These are phyloP conservation scores for Pestalotiopsis sp. DNA, from an alignment of 2,329 filamentous ascomycete species.

Conservation along the genomic window DNA sequence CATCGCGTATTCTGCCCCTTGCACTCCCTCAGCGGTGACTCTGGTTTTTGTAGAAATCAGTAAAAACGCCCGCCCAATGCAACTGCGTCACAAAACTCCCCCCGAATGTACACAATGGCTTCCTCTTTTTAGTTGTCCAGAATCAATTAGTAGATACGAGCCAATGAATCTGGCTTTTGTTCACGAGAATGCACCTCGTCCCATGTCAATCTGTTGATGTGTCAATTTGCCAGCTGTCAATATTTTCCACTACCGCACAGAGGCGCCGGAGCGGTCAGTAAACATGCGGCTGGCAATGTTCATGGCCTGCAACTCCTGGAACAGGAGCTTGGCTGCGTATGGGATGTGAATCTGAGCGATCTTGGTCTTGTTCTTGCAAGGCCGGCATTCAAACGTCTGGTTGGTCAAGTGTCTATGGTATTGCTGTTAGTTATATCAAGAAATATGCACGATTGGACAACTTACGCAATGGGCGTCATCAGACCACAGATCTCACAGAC, in stretches of 20 bases:
- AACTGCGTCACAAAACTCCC: constrained; percentile 1
- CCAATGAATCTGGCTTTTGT: neutral
- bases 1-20: neutral
- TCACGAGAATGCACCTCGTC: neutral
- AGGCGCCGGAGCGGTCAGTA: constrained; percentile 79
- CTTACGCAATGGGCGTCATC: constrained; percentile 99
- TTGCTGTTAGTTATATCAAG: constrained; percentile 32
- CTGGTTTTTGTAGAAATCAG: neutral
- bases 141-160: neutral
- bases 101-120: neutral
- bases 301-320: constrained; percentile 98
- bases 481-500: constrained; percentile 98
- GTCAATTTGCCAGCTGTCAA: neutral
- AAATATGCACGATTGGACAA: constrained; percentile 33
- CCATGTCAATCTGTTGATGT: neutral
- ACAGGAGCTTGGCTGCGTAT: constrained; percentile 95
- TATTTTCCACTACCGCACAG: constrained; percentile 56
- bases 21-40: neutral
- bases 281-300: constrained; percentile 99
- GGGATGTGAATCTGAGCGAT: constrained; percentile 98
- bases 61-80: constrained; percentile 9
- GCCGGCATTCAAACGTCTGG: constrained; percentile 93
- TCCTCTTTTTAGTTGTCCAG: neutral
- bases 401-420: constrained; percentile 80
- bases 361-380: constrained; percentile 98